These are phyloP conservation scores for Penicillium lividum DNA, from an alignment of 495 filamentous ascomycete species.

Conservation along the genomic window DNA sequence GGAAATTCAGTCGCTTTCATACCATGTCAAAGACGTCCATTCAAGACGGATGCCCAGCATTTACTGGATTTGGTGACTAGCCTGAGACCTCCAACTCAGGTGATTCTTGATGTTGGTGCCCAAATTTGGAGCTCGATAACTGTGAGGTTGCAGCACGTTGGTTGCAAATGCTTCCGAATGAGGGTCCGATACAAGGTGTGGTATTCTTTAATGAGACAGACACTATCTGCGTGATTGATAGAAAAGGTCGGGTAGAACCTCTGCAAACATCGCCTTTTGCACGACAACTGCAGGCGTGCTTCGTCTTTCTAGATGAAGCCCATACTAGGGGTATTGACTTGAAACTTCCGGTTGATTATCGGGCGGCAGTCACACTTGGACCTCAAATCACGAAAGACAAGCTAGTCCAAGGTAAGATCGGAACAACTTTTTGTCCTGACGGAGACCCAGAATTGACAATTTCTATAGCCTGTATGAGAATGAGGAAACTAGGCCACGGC, in stretches of 20 bases:
- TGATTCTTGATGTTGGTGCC: constrained; percentile 75
- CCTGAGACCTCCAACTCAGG: constrained; percentile 44
- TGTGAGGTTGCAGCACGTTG: constrained; percentile 37
- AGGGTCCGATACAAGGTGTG: constrained; percentile 34
- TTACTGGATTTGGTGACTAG: constrained; percentile 48
- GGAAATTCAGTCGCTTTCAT: constrained; percentile 51
- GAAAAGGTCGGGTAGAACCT: constrained; percentile 45
- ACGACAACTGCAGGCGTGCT: constrained; percentile 58
- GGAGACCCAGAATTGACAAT: not conserved
- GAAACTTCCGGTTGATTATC: constrained; percentile 57
- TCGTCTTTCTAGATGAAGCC: constrained; percentile 73
- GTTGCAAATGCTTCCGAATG: constrained; percentile 9
- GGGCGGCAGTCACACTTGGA: constrained; percentile 71
- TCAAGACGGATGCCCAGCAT: constrained; percentile 33
- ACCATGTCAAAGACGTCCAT: not conserved
- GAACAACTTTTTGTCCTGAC: constrained; percentile 19
- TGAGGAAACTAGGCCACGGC: constrained; percentile 61
- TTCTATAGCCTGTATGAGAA: constrained; percentile 63
- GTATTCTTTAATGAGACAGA: constrained; percentile 53
- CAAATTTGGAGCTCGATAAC: constrained; percentile 69
- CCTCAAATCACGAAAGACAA: constrained; percentile 69
- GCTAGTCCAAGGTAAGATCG: constrained; percentile 78
- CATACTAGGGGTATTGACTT: constrained; percentile 79
- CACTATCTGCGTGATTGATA: constrained; percentile 47
- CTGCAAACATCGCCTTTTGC: constrained; percentile 62